Evolutionary conservation across 495 filamentous ascomycete genomes (phyloP).

Genomic region (Penicillium cosmopolitanum): DNA sequence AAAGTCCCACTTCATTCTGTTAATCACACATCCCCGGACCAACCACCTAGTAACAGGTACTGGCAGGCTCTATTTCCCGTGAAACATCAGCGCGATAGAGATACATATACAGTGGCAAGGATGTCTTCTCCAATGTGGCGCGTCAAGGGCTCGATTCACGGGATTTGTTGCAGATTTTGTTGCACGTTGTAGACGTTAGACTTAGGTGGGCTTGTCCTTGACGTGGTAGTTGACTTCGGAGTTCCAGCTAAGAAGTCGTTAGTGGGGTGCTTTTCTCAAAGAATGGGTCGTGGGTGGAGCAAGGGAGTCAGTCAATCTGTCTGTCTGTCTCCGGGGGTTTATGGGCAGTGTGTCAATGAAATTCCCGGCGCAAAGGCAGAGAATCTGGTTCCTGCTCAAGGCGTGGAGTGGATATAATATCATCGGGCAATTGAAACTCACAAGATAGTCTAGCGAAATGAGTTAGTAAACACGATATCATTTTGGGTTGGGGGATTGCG

Average conservation of each 20-base stretch:
- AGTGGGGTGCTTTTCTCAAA: conserved; percentile 11
- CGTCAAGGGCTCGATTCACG: conserved; percentile 13
- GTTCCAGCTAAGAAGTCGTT: conserved; percentile 77
- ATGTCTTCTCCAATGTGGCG: conserved; percentile 13
- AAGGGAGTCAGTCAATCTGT: too few species aligned
- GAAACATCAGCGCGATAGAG: conserved; percentile 28
- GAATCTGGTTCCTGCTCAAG: neutral
- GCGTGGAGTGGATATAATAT: neutral
- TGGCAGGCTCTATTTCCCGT: conserved; percentile 18
- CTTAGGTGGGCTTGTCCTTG: conserved; percentile 73
- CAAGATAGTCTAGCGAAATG: conserved; percentile 59
- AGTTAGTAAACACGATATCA: conserved; percentile 34
- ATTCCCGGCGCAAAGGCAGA: neutral
- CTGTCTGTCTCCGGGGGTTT: too few species aligned
- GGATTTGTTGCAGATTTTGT: conserved; percentile 8
- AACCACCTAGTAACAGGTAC: neutral
- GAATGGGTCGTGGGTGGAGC: neutral
- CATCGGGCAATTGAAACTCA: conserved; percentile 47
- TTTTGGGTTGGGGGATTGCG: neutral
- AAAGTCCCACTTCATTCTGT: conserved; percentile 25
- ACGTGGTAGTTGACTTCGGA: conserved; percentile 93
- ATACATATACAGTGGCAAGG: conserved; percentile 30
- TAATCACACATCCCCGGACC: conserved; percentile 16
- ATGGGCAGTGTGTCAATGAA: too few species aligned
- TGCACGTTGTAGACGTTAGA: neutral